Evolutionary conservation across 257 asterid species (phyloP), one percentile per base, ranked within the genome.

Genomic region (Gynochthodes officinalis): DNA sequence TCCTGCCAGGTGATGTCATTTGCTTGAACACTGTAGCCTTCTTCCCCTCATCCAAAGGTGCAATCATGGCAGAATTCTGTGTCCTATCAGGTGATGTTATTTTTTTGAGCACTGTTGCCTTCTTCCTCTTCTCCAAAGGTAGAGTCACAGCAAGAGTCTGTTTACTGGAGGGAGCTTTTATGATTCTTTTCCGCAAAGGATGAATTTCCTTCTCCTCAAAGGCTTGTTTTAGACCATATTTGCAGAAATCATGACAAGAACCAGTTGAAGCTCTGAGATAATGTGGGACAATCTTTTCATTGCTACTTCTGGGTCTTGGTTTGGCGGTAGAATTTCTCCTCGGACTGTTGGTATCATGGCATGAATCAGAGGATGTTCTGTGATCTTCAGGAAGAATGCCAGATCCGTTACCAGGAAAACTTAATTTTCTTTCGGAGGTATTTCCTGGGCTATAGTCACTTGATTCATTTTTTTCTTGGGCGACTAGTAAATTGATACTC

Each of bases 201-300:
- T 69, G 81, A 85, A 78, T 71, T 67, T 84, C 82, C 75, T 87
- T 84, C 73, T 75, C 81, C 69, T 85, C 95, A 32, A 55, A 55
- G 35, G 81, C 66, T 57, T 83, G 82, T 53, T 72, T 81, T 74
- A 72, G 64, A n/a, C 98, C 98, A 73, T 79, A 88, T 84, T 90
- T 93, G 79, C 97, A 93, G 50, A 82, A 77, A 77, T 93, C 98
- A 69, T 93, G 98, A 79, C 96, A 93, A 67, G 98, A 93, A 67
- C 93, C 97, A 21, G 95, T 89, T 49, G 96, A 90, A 60, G 96
- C 89, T 84, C 96, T 82, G 70, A 89, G 96, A 83, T 94, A 87
- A 76, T 49, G 84, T 1, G 99, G 91, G 72, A 75, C 73, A 71
- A 39, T 73, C 3, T 71, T 78, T 77, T 80, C 84, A 23, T 75